Conservation (phyloP, 352 stramenopile species). For the Phytophthora agathidicida region DNA sequence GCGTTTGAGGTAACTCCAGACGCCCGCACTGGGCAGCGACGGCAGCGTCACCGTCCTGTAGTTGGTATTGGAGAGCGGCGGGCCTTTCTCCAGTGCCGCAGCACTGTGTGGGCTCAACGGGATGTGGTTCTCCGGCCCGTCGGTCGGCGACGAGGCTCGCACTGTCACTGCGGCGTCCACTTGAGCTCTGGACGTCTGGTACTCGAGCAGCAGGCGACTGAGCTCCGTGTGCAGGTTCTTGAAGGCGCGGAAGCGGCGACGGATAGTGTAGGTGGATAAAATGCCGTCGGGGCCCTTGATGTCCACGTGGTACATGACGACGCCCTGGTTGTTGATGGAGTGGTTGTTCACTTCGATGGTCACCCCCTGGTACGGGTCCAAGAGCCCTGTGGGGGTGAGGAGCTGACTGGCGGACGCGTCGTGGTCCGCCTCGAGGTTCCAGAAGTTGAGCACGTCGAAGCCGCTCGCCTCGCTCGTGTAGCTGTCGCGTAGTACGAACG, state of each 20-base stretch:
- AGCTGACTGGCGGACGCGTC: constrained; percentile 41
- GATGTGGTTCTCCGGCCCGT: constrained; percentile 41
- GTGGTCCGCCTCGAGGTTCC: constrained; percentile 51
- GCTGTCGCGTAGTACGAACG: constrained; percentile 48
- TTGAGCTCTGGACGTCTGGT: constrained; percentile 42
- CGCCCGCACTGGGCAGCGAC: constrained; percentile 67
- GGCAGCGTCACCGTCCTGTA: constrained; percentile 61
- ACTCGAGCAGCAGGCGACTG: constrained; percentile 57
- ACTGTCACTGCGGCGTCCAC: constrained; percentile 13
- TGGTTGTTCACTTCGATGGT: constrained; percentile 74
- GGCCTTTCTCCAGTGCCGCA: constrained; percentile 26
- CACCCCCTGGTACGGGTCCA: constrained; percentile 73
- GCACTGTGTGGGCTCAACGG: constrained; percentile 51
- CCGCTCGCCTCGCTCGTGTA: constrained; percentile 69
- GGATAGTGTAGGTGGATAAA: constrained; percentile 87
- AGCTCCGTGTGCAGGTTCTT: constrained; percentile 81
- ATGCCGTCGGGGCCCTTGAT: constrained; percentile 80
- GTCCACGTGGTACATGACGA: constrained; percentile 91
- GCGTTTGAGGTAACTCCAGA: constrained; percentile 86
- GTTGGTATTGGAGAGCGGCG: constrained; percentile 43
- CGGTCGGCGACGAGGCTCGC: background rate
- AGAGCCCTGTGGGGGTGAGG: constrained; percentile 36
- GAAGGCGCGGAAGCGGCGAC: constrained; percentile 79
- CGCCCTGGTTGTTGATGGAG: constrained; percentile 76
- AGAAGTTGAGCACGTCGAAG: constrained; percentile 68